Conservation (phyloP, 108 stramenopile species). For the Conticribra weissflogii region DNA sequence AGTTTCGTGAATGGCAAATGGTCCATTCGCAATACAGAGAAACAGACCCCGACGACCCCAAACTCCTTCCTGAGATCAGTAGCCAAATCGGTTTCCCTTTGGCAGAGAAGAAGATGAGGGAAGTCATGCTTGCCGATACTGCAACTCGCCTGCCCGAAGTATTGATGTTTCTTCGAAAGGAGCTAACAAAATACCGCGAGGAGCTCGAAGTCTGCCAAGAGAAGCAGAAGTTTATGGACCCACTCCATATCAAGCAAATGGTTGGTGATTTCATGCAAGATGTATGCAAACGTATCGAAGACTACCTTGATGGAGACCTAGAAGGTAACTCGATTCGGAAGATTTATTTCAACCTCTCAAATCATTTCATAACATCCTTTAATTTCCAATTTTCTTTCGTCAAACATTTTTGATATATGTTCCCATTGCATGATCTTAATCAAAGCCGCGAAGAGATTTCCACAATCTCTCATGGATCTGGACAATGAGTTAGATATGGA, state of each 20-base stretch:
- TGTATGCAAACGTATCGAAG: conserved; percentile 51
- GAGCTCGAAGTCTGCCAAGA: conserved; percentile 52
- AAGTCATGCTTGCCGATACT: conserved; percentile 76
- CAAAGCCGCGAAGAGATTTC: conserved; percentile 61
- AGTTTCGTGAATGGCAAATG: conserved; percentile 54
- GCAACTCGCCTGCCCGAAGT: conserved; percentile 73
- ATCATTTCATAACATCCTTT: too few relatives aligned
- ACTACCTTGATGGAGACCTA: conserved; percentile 73
- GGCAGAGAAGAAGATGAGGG: conserved; percentile 65
- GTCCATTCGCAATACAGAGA: conserved; percentile 47
- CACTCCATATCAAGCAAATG: conserved; percentile 36
- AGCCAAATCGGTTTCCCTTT: conserved; percentile 55
- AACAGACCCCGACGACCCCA: conserved; percentile 46
- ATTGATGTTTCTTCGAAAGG: conserved; percentile 48
- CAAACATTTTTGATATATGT: too few relatives aligned
- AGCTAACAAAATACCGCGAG: conserved; percentile 39
- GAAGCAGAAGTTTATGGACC: conserved; percentile 55
- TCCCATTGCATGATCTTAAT: too few relatives aligned
- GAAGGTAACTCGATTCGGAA: too few relatives aligned
- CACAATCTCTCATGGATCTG: conserved; percentile 55
- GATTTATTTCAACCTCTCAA: too few relatives aligned
- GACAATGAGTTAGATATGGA: conserved; percentile 68
- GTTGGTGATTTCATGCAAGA: conserved; percentile 53
- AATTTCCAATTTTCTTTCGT: too few relatives aligned
- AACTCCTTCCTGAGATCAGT: conserved; percentile 28